Conservation (phyloP, 1,284 basidiomycete species). For the Dichomitus squalens region DNA sequence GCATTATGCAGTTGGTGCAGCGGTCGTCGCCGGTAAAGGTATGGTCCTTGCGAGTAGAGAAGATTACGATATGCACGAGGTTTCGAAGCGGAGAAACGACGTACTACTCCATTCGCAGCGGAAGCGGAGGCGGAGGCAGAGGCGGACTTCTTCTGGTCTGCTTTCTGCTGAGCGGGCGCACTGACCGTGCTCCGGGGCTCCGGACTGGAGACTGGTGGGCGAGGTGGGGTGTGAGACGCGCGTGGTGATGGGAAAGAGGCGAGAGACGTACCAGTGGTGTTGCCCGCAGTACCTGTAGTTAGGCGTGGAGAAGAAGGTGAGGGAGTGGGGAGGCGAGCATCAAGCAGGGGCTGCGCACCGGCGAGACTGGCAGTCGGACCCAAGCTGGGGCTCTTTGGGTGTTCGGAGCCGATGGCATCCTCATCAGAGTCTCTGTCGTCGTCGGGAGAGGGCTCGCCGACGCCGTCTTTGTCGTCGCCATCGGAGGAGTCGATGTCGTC, state of each 20-base stretch:
- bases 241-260: slow-evolving; percentile 17
- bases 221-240: slow-evolving; percentile 13
- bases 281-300: slow-evolving; percentile 18
- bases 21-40: slow-evolving; percentile 23
- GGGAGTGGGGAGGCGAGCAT: slow-evolving; percentile 16
- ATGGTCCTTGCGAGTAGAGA: slow-evolving; percentile 12
- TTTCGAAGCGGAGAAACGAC: neutral
- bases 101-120: slow-evolving; percentile 16
- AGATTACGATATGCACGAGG: neutral
- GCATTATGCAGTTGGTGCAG: slow-evolving; percentile 23
- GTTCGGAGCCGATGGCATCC: slow-evolving; percentile 25
- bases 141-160: slow-evolving; percentile 20
- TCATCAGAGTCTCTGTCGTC: slow-evolving; percentile 23
- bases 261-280: slow-evolving; percentile 21
- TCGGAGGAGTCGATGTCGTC: slow-evolving; percentile 15
- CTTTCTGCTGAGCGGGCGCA: slow-evolving; percentile 17
- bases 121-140: slow-evolving; percentile 7
- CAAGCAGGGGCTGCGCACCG: slow-evolving; percentile 17
- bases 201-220: slow-evolving; percentile 19
- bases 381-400: slow-evolving; percentile 24
- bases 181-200: slow-evolving; percentile 24
- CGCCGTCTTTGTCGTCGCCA: slow-evolving; percentile 20
- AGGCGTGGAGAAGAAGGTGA: slow-evolving; percentile 17
- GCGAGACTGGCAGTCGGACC: slow-evolving; percentile 19
- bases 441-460: slow-evolving; percentile 22